These are phyloP conservation scores for Leccinum subrobustum DNA, from an alignment of 1,284 basidiomycete species.

Conservation along the genomic window DNA sequence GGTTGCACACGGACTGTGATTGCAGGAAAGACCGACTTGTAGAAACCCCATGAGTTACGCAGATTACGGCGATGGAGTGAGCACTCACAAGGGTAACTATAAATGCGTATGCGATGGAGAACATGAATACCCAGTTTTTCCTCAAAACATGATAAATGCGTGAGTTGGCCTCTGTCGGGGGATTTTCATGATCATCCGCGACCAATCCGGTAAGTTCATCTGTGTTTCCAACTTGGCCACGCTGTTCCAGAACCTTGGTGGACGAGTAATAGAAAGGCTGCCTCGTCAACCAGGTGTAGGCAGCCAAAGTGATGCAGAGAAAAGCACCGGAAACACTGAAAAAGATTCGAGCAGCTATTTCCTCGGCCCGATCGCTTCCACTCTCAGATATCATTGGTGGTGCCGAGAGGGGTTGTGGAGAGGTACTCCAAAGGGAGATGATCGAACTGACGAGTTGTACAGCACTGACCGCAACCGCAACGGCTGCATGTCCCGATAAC, in stretches of 20 bases:
- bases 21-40: constrained; percentile 80
- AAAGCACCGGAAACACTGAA: constrained; percentile 70
- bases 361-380: constrained; percentile 49
- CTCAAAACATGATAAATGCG: constrained; percentile 56
- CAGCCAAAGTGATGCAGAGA: constrained; percentile 50
- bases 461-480: constrained; percentile 69
- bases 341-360: constrained; percentile 66
- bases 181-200: constrained; percentile 25
- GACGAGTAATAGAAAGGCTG: constrained; percentile 58
- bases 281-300: constrained; percentile 56
- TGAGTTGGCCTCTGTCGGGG: constrained; percentile 34
- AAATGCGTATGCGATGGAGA: constrained; percentile 77
- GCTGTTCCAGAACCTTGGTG: constrained; percentile 41
- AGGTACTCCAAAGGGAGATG: constrained; percentile 49
- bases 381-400: not conserved
- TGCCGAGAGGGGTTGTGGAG: constrained; percentile 23
- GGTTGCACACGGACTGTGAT: constrained; percentile 77
- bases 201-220: constrained; percentile 38
- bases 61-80: not conserved
- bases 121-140: constrained; percentile 66
- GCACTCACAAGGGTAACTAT: constrained; percentile 72
- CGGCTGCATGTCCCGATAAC: constrained; percentile 76
- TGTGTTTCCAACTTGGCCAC: constrained; percentile 22
- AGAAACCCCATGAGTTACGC: constrained; percentile 3
- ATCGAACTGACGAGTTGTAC: constrained; percentile 69